phyloP scores from a whole-genome alignment of 2,329 filamentous ascomycete species.

The Cercospora nicotianae region DNA sequence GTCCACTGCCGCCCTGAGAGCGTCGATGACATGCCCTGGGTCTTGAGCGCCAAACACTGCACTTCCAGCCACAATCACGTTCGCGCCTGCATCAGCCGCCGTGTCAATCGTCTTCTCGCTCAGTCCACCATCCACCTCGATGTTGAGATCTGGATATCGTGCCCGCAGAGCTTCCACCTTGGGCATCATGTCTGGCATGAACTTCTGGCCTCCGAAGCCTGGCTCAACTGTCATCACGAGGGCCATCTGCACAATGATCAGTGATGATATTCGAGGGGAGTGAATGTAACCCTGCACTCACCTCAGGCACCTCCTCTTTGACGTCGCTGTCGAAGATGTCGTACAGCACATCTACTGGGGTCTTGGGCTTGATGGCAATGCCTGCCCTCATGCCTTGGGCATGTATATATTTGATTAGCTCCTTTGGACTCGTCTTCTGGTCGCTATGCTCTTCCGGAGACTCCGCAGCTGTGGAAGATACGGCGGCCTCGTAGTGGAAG shows the following conservation, averaged over 20 bases:
- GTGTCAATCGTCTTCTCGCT: constrained; percentile 87
- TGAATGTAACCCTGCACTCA: constrained; percentile 52
- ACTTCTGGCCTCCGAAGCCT: constrained; percentile 96
- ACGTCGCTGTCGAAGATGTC: constrained; percentile 76
- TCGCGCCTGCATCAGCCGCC: constrained; percentile 91
- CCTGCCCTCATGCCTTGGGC: constrained; percentile 83
- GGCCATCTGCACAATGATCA: constrained; percentile 70
- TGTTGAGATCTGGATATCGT: constrained; percentile 88
- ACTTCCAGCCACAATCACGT: constrained; percentile 95
- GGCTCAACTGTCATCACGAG: constrained; percentile 98
- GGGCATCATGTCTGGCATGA: constrained; percentile 93
- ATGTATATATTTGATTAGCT: constrained; percentile 89
- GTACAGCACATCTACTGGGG: constrained; percentile 86
- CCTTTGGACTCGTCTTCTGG: constrained; percentile 74
- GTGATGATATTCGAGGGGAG: background rate
- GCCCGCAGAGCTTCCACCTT: constrained; percentile 84
- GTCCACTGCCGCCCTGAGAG: constrained; percentile 77
- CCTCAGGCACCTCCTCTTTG: constrained; percentile 79
- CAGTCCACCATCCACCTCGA: constrained; percentile 93
- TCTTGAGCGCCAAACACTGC: constrained; percentile 93
- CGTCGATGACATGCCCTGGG: constrained; percentile 80
- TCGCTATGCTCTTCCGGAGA: constrained; percentile 69
- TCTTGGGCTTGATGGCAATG: constrained; percentile 93
- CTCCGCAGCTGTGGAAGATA: constrained; percentile 78
- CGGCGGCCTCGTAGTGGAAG: constrained; percentile 97